Base-by-base conservation (phyloP, 208 protist genomes). In the Acanthamoeba sp. region DNA sequence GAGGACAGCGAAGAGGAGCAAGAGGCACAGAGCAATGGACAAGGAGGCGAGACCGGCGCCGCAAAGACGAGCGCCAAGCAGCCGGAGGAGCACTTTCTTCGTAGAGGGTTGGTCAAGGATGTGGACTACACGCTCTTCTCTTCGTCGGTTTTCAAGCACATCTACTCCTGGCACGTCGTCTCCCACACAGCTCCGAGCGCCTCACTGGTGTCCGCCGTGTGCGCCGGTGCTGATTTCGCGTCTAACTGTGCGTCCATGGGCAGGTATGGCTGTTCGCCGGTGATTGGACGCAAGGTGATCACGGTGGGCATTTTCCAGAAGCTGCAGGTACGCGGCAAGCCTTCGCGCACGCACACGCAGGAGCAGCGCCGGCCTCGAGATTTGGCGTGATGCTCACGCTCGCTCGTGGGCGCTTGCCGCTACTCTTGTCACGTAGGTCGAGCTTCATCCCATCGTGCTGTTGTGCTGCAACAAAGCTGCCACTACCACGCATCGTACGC, bases 211-310 rank as follows among this genome's bases (percentile, higher is more conserved):
- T 50, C 18, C 45, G 5, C 18, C 5, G 45, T 50, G 42, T 48
- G 42, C 42, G 42, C 10, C 3, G 3, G 42, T 48, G 42, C 42
- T 16, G 16, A 9, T 9, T 36, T 20, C 1, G 29, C 2, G n/a
- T 20, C 22, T 36, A 36, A 82, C 29, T 22, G 12, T 27, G 24
- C 71, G 16, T 82, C 42, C 71, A 27, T 45, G 38, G 14, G 20
- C 71, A 82, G 71, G 71, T 89, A 89, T 36, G 80, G 80, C 10
- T n/a, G 27, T 64, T 64, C 50, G 20, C 80, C 80, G 38, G 80
- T 89, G 24, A 29, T 89, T 32, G 48, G 22, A 64, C 80, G 80
- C 80, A 34, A n/a, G 24, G 80, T 89, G 24, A 89, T 89, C 80
- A 32, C 80, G 7, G 48, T 64, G 27, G 80, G 48, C n/a, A 64